A percentile compares a stretch with the other conserved stretches of the same genome.
These are phyloP conservation scores for Phytophthora hybrid DNA, from an alignment of 352 stramenopile species.

Conservation along the genomic window DNA sequence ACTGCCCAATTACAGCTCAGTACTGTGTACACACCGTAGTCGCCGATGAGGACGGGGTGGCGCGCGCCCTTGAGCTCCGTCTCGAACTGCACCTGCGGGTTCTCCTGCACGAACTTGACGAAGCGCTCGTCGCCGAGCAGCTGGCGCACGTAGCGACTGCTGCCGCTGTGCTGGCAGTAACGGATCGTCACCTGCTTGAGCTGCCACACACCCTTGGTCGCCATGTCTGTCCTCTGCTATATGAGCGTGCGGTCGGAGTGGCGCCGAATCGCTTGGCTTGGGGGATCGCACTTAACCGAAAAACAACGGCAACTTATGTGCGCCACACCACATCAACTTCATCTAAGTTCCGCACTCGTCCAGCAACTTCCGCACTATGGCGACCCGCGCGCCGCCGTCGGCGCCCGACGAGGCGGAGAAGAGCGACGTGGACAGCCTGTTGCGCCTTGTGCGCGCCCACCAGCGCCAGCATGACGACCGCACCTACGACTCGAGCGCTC, in stretches of 20 bases:
- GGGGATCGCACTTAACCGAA: conserved; percentile 3
- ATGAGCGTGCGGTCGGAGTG: conserved; percentile 27
- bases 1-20: background rate
- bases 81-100: conserved; percentile 86
- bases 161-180: conserved; percentile 83
- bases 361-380: conserved; percentile 12
- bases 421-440: conserved; percentile 60
- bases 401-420: conserved; percentile 44
- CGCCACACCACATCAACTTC: conserved; percentile 16
- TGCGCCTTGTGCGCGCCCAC: conserved; percentile 55
- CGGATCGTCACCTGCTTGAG: conserved; percentile 84
- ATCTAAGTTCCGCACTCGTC: conserved; percentile 15
- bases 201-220: conserved; percentile 82
- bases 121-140: conserved; percentile 83
- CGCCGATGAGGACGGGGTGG: conserved; percentile 84
- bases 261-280: conserved; percentile 27
- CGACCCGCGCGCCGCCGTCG: background rate
- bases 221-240: conserved; percentile 46
- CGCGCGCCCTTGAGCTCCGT: conserved; percentile 86
- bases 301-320: background rate
- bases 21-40: conserved; percentile 69
- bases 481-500: conserved; percentile 45
- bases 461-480: conserved; percentile 57
- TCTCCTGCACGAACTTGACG: conserved; percentile 87
- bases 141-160: conserved; percentile 79